phyloP scores from a whole-genome alignment of 805 yeast species.

The Pichia scutulata region DNA sequence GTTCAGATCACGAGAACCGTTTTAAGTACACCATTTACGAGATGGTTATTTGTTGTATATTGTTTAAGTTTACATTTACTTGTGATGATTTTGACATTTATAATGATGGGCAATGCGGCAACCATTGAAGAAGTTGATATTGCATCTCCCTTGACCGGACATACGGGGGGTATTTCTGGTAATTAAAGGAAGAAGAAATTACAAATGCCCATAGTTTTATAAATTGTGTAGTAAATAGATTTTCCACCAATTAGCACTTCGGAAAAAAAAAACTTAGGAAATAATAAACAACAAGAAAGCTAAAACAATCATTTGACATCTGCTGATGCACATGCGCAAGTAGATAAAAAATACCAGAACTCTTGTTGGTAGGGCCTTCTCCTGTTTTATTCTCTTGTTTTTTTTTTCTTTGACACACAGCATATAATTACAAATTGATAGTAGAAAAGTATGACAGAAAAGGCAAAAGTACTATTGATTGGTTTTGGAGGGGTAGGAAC shows the following conservation, averaged over 20 bases:
- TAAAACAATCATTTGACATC: no score
- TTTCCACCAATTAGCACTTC: no score
- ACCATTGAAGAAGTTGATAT: not conserved
- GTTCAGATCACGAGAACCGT: constrained; percentile 64
- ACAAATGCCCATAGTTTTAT: no score
- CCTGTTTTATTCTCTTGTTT: no score
- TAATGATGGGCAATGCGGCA: constrained; percentile 32
- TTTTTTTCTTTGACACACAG: no score
- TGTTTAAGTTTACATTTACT: constrained; percentile 69
- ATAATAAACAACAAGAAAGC: no score
- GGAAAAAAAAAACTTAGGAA: no score
- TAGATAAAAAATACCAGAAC: no score
- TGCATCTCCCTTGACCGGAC: constrained; percentile 13
- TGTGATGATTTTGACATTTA: constrained; percentile 56
- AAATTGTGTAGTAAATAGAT: not conserved
- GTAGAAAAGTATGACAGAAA: not conserved
- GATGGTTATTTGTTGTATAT: constrained; percentile 67
- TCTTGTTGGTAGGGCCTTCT: no score
- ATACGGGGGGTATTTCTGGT: constrained; percentile 23
- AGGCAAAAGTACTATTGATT: constrained; percentile 30
- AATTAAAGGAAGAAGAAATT: not conserved
- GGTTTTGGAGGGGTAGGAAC: constrained; percentile 86
- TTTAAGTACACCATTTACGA: constrained; percentile 63
- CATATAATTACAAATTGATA: no score
- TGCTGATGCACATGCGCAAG: no score